Base-by-base conservation (phyloP, 2,329 filamentous ascomycete species). In the Fusarium scirpi region DNA sequence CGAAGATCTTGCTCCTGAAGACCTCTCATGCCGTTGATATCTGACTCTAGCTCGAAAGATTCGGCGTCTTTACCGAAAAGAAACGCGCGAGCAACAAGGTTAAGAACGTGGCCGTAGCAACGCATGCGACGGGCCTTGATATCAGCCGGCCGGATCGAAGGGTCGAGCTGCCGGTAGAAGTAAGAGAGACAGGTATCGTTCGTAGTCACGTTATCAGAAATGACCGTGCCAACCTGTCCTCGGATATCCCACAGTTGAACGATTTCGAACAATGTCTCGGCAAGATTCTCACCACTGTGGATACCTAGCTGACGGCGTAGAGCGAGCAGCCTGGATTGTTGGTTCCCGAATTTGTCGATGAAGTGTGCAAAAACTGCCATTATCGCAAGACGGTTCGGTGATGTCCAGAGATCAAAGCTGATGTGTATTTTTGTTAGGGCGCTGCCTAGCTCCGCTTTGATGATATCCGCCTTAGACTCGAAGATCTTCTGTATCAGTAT, bases 1-100 rank as follows among this genome's bases (percentile, higher is more conserved):
- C n/a, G 7, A 8, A 53, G 38, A 20, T 30, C 49, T 9, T 53
- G 24, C 38, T 53, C 38, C 4, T n/a, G 1, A 29, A 29, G 49
- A 4, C 38, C 34, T 5, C 22, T 22, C 18, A 41, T 43, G 38
- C 34, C 8, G 38, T 43, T 29, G n/a, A 43, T 22, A 8, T 53
- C 24, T 20, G 38, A 53, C 24, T 43, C 34, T 5, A 43, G 24
- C 38, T 53, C 25, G n/a, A 53, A 53, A 3, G 49, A 22, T 11
- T 29, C 34, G 34, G 46, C 32, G 40, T 62, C 52, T 29, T 62
- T 43, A 30, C 58, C 47, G 29, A 49, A 62, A 16, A 66, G 48
- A 32, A 65, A 62, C 18, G 62, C 46, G 7, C 34, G 30, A 9
- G 62, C 43, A 13, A 62, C 22, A 8, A 66, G 45, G 25, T 62